Evolutionary conservation across 2,329 filamentous ascomycete species (phyloP).

Genomic region (Fusarium succisae): DNA sequence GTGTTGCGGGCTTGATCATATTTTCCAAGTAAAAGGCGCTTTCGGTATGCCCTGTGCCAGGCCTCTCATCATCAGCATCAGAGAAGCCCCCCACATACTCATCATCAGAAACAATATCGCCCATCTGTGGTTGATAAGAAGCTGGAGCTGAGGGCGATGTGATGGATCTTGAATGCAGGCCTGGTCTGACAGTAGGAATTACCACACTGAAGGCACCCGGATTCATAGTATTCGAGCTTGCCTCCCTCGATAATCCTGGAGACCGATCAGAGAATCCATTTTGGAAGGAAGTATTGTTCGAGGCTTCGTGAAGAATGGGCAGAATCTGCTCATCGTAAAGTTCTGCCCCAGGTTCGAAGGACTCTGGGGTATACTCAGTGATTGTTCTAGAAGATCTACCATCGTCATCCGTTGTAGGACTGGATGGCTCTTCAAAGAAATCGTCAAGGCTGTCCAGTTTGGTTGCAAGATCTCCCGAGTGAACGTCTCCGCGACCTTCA

Average conservation of each 20-base stretch:
- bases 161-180: slow-evolving; percentile 81
- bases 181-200: slow-evolving; percentile 62
- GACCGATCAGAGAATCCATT: slow-evolving; percentile 85
- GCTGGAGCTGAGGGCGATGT: slow-evolving; percentile 78
- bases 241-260: slow-evolving; percentile 67
- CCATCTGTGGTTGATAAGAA: slow-evolving; percentile 63
- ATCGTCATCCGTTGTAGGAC: slow-evolving; percentile 66
- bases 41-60: slow-evolving; percentile 51
- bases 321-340: slow-evolving; percentile 93
- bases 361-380: slow-evolving; percentile 71
- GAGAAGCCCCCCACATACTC: slow-evolving; percentile 80
- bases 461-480: slow-evolving; percentile 79
- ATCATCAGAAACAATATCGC: slow-evolving; percentile 78
- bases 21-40: slow-evolving; percentile 67
- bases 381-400: slow-evolving; percentile 70
- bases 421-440: slow-evolving; percentile 78
- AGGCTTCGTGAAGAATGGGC: slow-evolving; percentile 88
- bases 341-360: slow-evolving; percentile 78
- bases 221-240: slow-evolving; percentile 69
- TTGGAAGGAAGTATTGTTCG: slow-evolving; percentile 82
- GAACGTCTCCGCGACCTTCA: slow-evolving; percentile 75
- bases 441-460: slow-evolving; percentile 83
- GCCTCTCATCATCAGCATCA: slow-evolving; percentile 74
- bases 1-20: slow-evolving; percentile 67
- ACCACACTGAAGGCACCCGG: slow-evolving; percentile 65